phyloP scores from a whole-genome alignment of 2,329 filamentous ascomycete species.

The Fragosphaeria purpurea region DNA sequence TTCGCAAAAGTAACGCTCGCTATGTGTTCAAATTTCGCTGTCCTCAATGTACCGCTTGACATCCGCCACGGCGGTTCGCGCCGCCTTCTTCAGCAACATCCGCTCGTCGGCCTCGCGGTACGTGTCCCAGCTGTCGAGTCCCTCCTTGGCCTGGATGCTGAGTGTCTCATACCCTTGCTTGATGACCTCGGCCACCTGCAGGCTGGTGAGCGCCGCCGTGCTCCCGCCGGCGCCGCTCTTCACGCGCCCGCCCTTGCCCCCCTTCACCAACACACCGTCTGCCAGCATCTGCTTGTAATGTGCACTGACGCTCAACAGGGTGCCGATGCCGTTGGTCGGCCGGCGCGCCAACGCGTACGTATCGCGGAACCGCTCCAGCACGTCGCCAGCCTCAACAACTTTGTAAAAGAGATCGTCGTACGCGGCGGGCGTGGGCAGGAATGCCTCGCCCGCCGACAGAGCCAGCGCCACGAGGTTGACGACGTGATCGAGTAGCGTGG shows the following conservation, averaged over 20 bases:
- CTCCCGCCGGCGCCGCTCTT: slow-evolving; percentile 28
- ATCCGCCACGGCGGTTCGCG: slow-evolving; percentile 61
- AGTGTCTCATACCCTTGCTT: slow-evolving; percentile 94
- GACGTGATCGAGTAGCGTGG: slow-evolving; percentile 63
- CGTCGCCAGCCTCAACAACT: slow-evolving; percentile 81
- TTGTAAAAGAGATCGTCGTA: slow-evolving; percentile 99
- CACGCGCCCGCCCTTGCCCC: slow-evolving; percentile 27
- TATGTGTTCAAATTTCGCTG: too few relatives aligned
- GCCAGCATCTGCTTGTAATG: slow-evolving; percentile 82
- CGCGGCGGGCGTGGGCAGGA: slow-evolving; percentile 74
- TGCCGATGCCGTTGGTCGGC: slow-evolving; percentile 65
- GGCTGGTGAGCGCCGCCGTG: slow-evolving; percentile 63
- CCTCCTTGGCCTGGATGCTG: slow-evolving; percentile 81
- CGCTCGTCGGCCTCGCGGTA: slow-evolving; percentile 84
- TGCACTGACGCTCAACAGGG: slow-evolving; percentile 67
- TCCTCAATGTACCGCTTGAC: slow-evolving; percentile 21
- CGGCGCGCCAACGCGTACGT: slow-evolving; percentile 55
- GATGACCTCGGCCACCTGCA: slow-evolving; percentile 82
- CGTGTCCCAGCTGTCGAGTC: slow-evolving; percentile 72
- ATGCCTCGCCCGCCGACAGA: slow-evolving; percentile 78
- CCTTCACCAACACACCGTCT: slow-evolving; percentile 27
- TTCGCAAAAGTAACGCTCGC: too few relatives aligned
- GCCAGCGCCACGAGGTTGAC: slow-evolving; percentile 77
- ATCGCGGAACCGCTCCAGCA: slow-evolving; percentile 71
- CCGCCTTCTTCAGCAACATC: slow-evolving; percentile 75